Evolutionary conservation across 805 yeast genomes (phyloP), one percentile per base, ranked within the genome.

Genomic region (Kodamaea kakaduensis): DNA sequence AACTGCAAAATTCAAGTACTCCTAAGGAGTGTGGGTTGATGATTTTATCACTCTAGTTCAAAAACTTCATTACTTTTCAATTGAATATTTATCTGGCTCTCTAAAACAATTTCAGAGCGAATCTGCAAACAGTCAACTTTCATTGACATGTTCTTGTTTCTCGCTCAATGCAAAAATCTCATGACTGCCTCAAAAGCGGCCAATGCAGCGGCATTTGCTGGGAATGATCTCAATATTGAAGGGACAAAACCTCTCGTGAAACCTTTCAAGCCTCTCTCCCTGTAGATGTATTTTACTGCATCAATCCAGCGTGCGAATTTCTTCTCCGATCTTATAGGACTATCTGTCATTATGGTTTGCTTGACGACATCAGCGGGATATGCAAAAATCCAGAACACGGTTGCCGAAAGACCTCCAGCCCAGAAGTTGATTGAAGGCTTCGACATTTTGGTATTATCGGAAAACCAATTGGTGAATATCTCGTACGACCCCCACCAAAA

Each of bases 401-500:
- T 74, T 3, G 96, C 96, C 32, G 87, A 74, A 30, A 86, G 62
- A 0, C 96, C 96, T 18, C 96, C 96, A 7, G 89, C 75, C 95
- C 95, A 87, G 62, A 87, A 87, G 56, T 86, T 87, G 40, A 87
- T 71, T 0, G 87, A 67, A 2, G 93, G 77, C 25, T 74, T 74
- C 32, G 81, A 75, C 69, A 86, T 45, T 25, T 62, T 58, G 1
- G 95, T 86, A 47, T 84, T 67, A 5, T 68, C 64, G 45, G 74
- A 71, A 58, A 87, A 78, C 69, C 72, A 79, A 36, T 73, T 67
- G 6, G 94, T 84, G 55, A 87, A 71, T 6, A 86, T 38, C 52
- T 86, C 95, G 54, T 88, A 88, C 0, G 94, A 78, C 1, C 95
- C 95, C 97, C 97, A 88, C 90, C 94, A 86, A 40, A 85, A 84